Percentiles rank a stretch among this genome's conserved stretches.
These are phyloP conservation scores for Penicillium coprophilum DNA, from an alignment of 495 filamentous ascomycete genomes.

Conservation along the genomic window DNA sequence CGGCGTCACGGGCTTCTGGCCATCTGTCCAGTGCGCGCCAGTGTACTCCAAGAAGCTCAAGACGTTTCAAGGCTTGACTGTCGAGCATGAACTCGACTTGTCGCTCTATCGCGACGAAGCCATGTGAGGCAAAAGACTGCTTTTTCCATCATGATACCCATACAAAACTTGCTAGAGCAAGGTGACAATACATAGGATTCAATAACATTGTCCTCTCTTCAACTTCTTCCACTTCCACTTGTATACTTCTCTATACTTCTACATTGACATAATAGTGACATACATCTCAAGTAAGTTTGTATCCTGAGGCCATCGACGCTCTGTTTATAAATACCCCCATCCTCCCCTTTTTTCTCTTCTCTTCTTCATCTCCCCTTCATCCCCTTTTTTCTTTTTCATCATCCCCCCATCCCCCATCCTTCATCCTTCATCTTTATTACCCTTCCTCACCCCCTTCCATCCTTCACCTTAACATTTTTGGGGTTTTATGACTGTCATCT, in stretches of 20 bases:
- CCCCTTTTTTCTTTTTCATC: background rate
- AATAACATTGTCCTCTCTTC: slow-evolving; percentile 6
- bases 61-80: slow-evolving; percentile 8
- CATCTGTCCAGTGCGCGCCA: slow-evolving; percentile 7
- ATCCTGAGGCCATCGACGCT: background rate
- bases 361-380: background rate
- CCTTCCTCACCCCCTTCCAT: no score
- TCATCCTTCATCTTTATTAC: background rate
- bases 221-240: background rate
- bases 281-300: background rate
- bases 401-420: background rate
- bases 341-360: background rate
- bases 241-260: background rate
- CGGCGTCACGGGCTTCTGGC: slow-evolving; percentile 6
- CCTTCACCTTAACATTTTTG: background rate
- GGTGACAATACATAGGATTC: slow-evolving; percentile 12
- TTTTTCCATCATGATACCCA: slow-evolving; percentile 13
- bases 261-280: background rate
- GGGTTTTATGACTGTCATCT: background rate
- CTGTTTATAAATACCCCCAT: background rate
- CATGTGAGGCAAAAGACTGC: slow-evolving; percentile 9
- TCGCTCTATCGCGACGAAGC: slow-evolving; percentile 5
- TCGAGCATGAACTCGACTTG: slow-evolving; percentile 11
- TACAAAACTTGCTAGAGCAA: slow-evolving; percentile 12
- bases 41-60: slow-evolving; percentile 3